Evolutionary conservation across 345 rosid species (phyloP).

Genomic region (Nasturtium officinale): DNA sequence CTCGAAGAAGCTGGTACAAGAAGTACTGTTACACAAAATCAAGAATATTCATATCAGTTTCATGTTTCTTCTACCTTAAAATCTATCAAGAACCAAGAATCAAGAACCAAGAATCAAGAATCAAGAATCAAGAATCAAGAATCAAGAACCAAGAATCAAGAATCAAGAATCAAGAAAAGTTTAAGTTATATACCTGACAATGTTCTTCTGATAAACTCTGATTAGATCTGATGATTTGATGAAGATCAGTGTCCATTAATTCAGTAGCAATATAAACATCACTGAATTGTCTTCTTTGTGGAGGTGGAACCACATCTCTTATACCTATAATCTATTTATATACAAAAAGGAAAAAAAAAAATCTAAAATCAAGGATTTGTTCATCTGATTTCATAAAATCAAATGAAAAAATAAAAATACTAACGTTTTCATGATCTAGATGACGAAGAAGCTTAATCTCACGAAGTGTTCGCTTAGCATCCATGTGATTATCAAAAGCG

Average conservation of each 20-base stretch:
- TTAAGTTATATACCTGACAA: slow-evolving; percentile 67
- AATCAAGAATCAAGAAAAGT: neutral
- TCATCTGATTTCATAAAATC: slow-evolving; percentile 15
- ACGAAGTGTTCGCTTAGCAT: slow-evolving; percentile 96
- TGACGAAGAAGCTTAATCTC: slow-evolving; percentile 97
- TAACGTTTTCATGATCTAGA: slow-evolving; percentile 94
- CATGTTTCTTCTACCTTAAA: neutral
- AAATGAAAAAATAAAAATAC: neutral
- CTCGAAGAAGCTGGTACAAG: slow-evolving; percentile 91
- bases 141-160: neutral
- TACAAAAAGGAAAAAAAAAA: neutral
- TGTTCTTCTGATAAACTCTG: slow-evolving; percentile 92
- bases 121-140: neutral
- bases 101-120: neutral
- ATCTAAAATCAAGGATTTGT: slow-evolving; percentile 5
- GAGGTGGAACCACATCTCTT: slow-evolving; percentile 94
- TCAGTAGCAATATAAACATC: slow-evolving; percentile 89
- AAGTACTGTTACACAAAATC: slow-evolving; percentile 65
- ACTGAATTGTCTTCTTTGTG: slow-evolving; percentile 71
- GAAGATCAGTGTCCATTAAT: slow-evolving; percentile 97
- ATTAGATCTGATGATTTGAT: slow-evolving; percentile 89
- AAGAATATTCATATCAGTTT: slow-evolving; percentile 6
- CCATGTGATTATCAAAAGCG: slow-evolving; percentile 95
- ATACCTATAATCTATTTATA: slow-evolving; percentile 68
- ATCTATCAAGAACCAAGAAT: neutral